Evolutionary conservation across 2,329 filamentous ascomycete species (phyloP).

Genomic region (Diplodia seriata): DNA sequence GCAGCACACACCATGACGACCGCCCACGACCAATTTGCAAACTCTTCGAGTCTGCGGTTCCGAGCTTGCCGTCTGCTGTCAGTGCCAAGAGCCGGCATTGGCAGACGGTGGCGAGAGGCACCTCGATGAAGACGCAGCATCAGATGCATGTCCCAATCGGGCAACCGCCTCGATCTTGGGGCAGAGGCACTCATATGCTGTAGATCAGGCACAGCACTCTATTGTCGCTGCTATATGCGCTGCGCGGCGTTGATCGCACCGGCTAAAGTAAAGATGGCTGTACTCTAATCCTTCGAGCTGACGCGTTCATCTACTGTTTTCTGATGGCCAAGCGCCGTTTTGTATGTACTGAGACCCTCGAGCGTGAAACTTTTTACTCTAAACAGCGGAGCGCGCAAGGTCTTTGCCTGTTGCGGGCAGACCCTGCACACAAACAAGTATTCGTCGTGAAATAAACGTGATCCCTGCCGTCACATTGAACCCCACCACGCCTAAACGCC

Average conservation of each 20-base stretch:
- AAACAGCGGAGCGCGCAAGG: not conserved
- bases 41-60: not conserved
- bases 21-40: not conserved
- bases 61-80: not conserved
- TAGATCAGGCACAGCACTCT: slow-evolving; percentile 3
- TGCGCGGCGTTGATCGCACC: not conserved
- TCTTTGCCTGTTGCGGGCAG: not conserved
- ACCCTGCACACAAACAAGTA: slow-evolving; percentile 3
- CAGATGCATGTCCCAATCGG: slow-evolving; percentile 15
- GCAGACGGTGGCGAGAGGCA: not conserved
- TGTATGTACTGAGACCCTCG: not conserved
- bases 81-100: not conserved
- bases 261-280: not conserved
- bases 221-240: not conserved
- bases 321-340: not conserved
- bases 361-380: not conserved
- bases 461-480: slow-evolving; percentile 20
- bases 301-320: not conserved
- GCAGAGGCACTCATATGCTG: not conserved
- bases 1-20: slow-evolving; percentile 10
- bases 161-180: not conserved
- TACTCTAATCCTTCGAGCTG: slow-evolving; percentile 4
- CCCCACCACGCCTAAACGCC: slow-evolving; percentile 26
- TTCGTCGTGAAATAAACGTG: not conserved
- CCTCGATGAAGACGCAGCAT: not conserved